Evolutionary conservation across 129 eudicot species (phyloP), one percentile per base, ranked within the genome.

Genomic region (Pittosporum tobira): DNA sequence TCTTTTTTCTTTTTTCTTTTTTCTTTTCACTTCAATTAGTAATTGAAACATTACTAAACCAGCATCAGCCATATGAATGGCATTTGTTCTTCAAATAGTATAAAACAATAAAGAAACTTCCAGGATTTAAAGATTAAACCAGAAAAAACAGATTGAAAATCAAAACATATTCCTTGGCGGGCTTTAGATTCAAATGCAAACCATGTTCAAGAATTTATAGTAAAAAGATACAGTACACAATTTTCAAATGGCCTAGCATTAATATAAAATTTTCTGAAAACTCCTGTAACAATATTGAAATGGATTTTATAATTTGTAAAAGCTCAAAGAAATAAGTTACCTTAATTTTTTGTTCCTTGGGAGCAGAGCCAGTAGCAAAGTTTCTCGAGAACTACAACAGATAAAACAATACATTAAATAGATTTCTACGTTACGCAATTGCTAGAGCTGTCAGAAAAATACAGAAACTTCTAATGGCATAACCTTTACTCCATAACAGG

Each of bases 281-380:
- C 19, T 44, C 15, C 48, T 31, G 51, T 31, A 31, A 36, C 6
- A 16, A 60, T 60, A 73, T 31, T 58, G 53, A 18, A 30, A 25
- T 30, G 27, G 51, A 55, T 48, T 53, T 8, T n/a, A 59, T 25
- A 28, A 16, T 18, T 70, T 65, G 25, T 20, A 48, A 29, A 43
- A 48, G 47, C 19, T 24, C 16, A 15, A 27, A 11, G 12, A 55
- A 4, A 20, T 20, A 47, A n/a, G 22, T 50, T 72, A 87, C 96
- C 94, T 84, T 88, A 55, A 88, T 30, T 57, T 81, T 84, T 56
- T 63, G 64, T 64, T 77, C 83, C 69, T 78, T 84, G 0, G 82
- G 48, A 15, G 94, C 61, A 65, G 96, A 19, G 12, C 74, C 74
- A 61, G 84, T 66, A 2, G 96, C 81, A 71, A 75, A 88, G 66